These are phyloP conservation scores for Geotrichum phurueaensis DNA, from an alignment of 1,139 yeast species.

Conservation along the genomic window DNA sequence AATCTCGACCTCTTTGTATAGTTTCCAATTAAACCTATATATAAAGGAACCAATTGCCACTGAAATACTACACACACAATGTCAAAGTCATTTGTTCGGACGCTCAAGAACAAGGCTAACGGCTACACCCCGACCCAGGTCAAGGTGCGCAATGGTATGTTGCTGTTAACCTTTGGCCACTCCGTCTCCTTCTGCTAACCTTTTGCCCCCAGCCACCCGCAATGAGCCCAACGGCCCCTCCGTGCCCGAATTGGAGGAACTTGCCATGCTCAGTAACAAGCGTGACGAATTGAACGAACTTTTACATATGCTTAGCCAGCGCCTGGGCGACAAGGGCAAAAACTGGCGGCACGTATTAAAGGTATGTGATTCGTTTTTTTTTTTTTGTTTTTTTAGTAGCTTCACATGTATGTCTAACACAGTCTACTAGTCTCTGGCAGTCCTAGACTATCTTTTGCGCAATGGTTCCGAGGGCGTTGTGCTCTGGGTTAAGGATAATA, in stretches of 20 bases:
- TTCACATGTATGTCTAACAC: background rate
- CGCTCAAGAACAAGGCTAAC: conserved; percentile 86
- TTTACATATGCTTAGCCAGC: conserved; percentile 91
- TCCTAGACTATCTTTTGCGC: conserved; percentile 80
- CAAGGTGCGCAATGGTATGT: conserved; percentile 62
- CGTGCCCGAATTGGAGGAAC: conserved; percentile 75
- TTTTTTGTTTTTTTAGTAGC: background rate
- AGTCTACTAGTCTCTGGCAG: conserved; percentile 52
- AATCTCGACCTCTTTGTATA: background rate
- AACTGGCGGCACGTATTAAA: conserved; percentile 98
- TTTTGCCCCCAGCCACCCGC: conserved; percentile 59
- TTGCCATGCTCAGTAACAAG: conserved; percentile 69
- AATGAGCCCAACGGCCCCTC: conserved; percentile 86
- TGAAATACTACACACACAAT: conserved; percentile 32
- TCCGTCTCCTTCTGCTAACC: background rate
- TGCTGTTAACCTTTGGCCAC: background rate
- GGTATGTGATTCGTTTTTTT: too few species aligned
- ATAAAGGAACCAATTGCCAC: background rate
- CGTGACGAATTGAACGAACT: conserved; percentile 78
- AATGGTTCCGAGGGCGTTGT: conserved; percentile 89
- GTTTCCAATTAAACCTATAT: background rate
- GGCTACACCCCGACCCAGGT: conserved; percentile 88
- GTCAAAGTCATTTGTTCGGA: conserved; percentile 77
- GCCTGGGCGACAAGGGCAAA: conserved; percentile 94
- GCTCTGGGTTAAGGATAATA: conserved; percentile 86